A percentile compares a stretch with the other conserved stretches of the same genome.
These are phyloP conservation scores for Euphrasia confusa DNA, from an alignment of 257 asterid genomes.

Conservation along the genomic window DNA sequence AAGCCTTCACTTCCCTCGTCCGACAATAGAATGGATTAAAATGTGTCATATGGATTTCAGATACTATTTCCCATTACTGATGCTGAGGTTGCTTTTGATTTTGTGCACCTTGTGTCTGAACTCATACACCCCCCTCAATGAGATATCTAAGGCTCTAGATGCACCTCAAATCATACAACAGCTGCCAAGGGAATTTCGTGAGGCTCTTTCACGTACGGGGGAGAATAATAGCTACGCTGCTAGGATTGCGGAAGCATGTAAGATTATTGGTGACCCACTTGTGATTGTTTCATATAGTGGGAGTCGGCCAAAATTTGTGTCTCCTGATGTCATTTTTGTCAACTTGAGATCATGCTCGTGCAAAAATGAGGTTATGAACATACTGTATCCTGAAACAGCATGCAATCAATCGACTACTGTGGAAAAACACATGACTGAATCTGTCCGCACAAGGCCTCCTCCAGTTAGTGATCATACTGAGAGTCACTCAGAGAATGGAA, in stretches of 20 bases:
- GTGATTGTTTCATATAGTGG: constrained; percentile 31
- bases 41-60: constrained; percentile 7
- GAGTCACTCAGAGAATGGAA: constrained; percentile 13
- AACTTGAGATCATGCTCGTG: constrained; percentile 25
- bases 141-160: constrained; percentile 16
- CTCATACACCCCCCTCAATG: constrained; percentile 22
- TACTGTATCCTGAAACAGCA: constrained; percentile 30
- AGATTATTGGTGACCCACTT: constrained; percentile 43
- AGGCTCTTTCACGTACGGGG: constrained; percentile 22
- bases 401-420: neutral
- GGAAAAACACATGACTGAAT: neutral
- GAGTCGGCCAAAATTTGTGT: neutral
- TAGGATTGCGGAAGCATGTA: constrained; percentile 41
- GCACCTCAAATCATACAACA: constrained; percentile 13
- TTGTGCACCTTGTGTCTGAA: constrained; percentile 43
- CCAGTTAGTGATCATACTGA: neutral
- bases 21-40: constrained; percentile 33
- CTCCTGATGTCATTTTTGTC: constrained; percentile 37
- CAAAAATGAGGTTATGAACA: constrained; percentile 28
- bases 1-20: constrained; percentile 7
- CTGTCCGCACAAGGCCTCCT: neutral
- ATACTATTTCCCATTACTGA: constrained; percentile 31
- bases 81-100: constrained; percentile 40
- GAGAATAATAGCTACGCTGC: neutral
- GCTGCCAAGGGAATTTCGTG: constrained; percentile 37